Evolutionary conservation across 805 yeast genomes (phyloP).

Genomic region (Saturnispora besseyi): DNA sequence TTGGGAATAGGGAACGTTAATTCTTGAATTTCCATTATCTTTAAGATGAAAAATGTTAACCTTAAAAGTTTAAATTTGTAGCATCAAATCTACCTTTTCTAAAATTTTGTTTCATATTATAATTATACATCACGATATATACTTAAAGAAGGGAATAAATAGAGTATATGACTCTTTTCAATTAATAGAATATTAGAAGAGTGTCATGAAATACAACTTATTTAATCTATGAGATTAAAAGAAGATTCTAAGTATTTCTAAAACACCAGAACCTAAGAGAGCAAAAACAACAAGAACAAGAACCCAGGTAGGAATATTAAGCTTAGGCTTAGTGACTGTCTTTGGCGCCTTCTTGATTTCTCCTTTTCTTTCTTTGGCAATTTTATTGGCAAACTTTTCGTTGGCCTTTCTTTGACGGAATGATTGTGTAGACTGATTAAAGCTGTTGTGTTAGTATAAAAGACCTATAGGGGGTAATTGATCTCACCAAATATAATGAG

Average conservation of each 20-base stretch:
- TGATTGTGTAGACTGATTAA: conserved; percentile 60
- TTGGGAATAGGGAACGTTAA: conserved; percentile 18
- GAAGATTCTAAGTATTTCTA: conserved; percentile 54
- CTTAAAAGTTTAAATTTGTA: background rate
- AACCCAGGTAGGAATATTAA: conserved; percentile 49
- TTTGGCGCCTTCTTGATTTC: conserved; percentile 10
- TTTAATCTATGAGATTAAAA: conserved; percentile 30
- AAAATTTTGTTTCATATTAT: background rate
- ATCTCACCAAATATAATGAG: background rate
- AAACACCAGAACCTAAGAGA: conserved; percentile 72
- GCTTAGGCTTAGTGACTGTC: background rate
- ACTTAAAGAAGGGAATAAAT: background rate
- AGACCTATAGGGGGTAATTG: background rate
- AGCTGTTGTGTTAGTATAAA: background rate
- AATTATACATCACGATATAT: conserved; percentile 1
- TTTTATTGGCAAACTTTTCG: conserved; percentile 65
- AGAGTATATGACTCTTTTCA: background rate
- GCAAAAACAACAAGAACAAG: conserved; percentile 47
- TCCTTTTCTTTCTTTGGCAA: conserved; percentile 35
- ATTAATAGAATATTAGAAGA: background rate
- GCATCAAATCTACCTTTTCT: background rate
- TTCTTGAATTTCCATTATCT: conserved; percentile 1
- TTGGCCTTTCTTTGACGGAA: conserved; percentile 87
- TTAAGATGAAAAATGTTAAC: background rate
- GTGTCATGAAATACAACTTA: background rate